Conservation (phyloP, 192 early-diverging fungal genomes). For the Glomus cerebriforme region DNA sequence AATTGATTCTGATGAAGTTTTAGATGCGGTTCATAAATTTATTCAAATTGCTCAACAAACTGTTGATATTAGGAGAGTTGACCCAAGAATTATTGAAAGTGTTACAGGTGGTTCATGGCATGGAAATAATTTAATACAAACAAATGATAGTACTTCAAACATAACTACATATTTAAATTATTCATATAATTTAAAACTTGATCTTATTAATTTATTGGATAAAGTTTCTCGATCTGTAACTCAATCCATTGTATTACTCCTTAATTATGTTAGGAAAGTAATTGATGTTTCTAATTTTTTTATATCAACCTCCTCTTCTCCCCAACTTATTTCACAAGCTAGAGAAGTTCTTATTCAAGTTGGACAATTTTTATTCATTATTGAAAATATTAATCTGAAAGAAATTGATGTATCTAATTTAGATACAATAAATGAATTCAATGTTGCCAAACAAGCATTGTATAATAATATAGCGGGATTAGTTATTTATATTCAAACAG, state of each 20-base stretch:
- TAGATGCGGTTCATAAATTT: constrained; percentile 75
- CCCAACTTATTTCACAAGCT: constrained; percentile 43
- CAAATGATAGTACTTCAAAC: not conserved
- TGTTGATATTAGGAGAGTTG: constrained; percentile 30
- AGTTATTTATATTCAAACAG: constrained; percentile 57
- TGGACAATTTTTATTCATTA: constrained; percentile 45
- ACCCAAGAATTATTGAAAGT: constrained; percentile 21
- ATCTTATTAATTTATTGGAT: not conserved
- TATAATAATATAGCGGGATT: constrained; percentile 68
- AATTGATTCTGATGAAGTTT: constrained; percentile 70
- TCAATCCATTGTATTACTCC: not conserved
- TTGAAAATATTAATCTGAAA: constrained; percentile 37
- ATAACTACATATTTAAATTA: not conserved
- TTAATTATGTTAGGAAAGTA: not conserved
- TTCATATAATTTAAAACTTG: not conserved
- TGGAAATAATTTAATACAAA: constrained; percentile 25
- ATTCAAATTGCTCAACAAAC: constrained; percentile 65
- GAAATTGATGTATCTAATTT: constrained; percentile 28
- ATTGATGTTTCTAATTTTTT: not conserved
- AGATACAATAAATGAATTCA: constrained; percentile 51
- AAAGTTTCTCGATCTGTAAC: not conserved
- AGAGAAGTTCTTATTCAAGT: constrained; percentile 35
- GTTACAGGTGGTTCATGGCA: constrained; percentile 22
- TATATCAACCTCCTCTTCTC: not conserved
- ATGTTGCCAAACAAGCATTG: constrained; percentile 59